Evolutionary conservation across 129 eudicot genomes (phyloP), one percentile per base, ranked within the genome.

Genomic region (Flaveria bidentis): DNA sequence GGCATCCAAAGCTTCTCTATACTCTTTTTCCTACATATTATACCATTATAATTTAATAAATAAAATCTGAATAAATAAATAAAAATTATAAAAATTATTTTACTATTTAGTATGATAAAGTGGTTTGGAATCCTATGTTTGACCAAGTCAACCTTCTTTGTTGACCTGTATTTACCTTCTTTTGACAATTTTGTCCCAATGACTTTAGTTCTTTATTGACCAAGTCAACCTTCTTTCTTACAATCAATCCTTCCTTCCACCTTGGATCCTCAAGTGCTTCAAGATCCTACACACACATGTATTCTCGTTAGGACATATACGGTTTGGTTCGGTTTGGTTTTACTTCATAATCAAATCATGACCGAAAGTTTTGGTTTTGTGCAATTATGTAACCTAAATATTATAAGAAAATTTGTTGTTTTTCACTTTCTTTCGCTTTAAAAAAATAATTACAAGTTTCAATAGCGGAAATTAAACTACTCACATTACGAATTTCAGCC

Each of bases 211-310:
- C 98, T 74, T 84, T 76, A 42, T 86, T 90, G 64, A 86, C 84
- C 69, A 84, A 63, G 74, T 94, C 98, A 50, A 91, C 84, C 80
- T 78, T 88, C 83, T 89, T 90, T 49, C 97, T 78, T 4, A 88
- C 77, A 3, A 58, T 18, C 26, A 83, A 53, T 28, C 85, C 91
- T 77, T 91, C 98, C 79, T 88, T 87, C 88, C 91, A 85, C 84
- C 80, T 84, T 69, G 98, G 98, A 80, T 91, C 97, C 64, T 81
- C 81, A 44, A 94, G 82, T 77, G 86, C 81, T 82, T 88, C 92
- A 67, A 87, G 87, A 70, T 80, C 94, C 94, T 88, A 78, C 18
- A n/a, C 15, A 18, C 46, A 15, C 23, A 45, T 53, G 23, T 20
- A 22, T 23, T 16, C 15, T 52, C 25, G 0, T 55, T 55, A 55